Percentiles rank a stretch among this genome's conserved stretches.
These are phyloP conservation scores for Cyclotella cryptica DNA, from an alignment of 108 stramenopile species.

Conservation along the genomic window DNA sequence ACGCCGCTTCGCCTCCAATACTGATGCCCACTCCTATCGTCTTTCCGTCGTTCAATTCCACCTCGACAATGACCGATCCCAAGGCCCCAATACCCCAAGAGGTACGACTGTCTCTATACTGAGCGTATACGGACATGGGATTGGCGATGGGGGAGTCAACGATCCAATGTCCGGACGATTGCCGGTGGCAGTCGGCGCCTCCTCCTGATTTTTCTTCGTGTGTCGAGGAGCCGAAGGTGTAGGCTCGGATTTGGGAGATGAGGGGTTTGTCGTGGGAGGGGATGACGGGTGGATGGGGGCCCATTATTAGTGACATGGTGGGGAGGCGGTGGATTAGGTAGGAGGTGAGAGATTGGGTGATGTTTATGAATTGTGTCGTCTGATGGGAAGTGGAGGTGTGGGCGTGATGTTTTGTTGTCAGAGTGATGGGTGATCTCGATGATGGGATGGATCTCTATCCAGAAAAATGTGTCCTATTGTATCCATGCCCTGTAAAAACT, in stretches of 20 bases:
- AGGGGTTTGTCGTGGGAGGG: slow-evolving; percentile 22
- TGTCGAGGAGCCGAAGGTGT: slow-evolving; percentile 54
- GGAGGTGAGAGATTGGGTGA: not conserved
- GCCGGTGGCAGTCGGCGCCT: slow-evolving; percentile 71
- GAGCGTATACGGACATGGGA: slow-evolving; percentile 60
- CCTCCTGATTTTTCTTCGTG: slow-evolving; percentile 63
- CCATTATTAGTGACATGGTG: slow-evolving; percentile 39
- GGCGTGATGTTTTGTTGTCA: no score
- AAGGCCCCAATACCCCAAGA: slow-evolving; percentile 74
- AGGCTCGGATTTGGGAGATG: slow-evolving; percentile 34
- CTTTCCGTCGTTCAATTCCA: slow-evolving; percentile 55
- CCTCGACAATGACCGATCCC: slow-evolving; percentile 68
- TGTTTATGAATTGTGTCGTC: no score
- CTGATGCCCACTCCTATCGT: slow-evolving; percentile 63
- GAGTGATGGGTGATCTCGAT: no score
- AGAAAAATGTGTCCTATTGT: no score
- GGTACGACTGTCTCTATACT: slow-evolving; percentile 60
- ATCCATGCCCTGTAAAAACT: no score
- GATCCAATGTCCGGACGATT: slow-evolving; percentile 68
- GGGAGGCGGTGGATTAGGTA: not conserved
- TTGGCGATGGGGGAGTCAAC: slow-evolving; percentile 68
- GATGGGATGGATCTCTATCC: no score
- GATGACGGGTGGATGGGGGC: slow-evolving; percentile 41
- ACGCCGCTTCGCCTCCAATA: slow-evolving; percentile 73
- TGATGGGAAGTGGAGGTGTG: no score